A percentile compares a stretch with the other conserved stretches of the same genome.
phyloP scores from a whole-genome alignment of 1,284 basidiomycete genomes.

The Fomitopsis schrenkii region DNA sequence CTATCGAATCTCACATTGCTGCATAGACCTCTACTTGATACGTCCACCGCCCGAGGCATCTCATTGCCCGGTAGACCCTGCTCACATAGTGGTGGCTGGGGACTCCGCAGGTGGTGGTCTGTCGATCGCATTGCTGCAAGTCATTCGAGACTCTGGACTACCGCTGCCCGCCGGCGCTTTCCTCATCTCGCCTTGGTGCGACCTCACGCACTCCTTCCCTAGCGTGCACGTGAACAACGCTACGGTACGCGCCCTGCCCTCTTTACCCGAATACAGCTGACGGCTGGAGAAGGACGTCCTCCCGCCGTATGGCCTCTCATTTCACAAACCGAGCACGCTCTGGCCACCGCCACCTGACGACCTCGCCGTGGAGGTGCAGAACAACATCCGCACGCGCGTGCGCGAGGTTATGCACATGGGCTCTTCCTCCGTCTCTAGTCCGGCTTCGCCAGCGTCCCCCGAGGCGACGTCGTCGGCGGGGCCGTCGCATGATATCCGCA shows the following conservation, averaged over 20 bases:
- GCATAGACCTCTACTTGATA: conserved; percentile 64
- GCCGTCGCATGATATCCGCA: conserved; percentile 7
- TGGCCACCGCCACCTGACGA: conserved; percentile 90
- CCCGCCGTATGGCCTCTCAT: conserved; percentile 59
- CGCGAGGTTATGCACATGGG: conserved; percentile 50
- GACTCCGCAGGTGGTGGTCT: conserved; percentile 96
- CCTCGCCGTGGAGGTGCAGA: conserved; percentile 59
- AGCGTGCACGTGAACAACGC: conserved; percentile 83
- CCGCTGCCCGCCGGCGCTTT: conserved; percentile 85
- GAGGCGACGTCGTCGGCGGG: neutral
- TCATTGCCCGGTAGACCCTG: conserved; percentile 80
- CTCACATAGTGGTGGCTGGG: conserved; percentile 82
- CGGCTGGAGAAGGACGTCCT: conserved; percentile 61
- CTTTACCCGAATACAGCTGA: neutral
- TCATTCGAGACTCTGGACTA: conserved; percentile 85
- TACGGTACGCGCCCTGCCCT: conserved; percentile 48
- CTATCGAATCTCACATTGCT: neutral
- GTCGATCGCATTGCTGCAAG: conserved; percentile 79
- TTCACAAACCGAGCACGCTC: conserved; percentile 82
- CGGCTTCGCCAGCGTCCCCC: neutral
- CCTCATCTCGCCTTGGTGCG: conserved; percentile 89
- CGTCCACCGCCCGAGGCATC: conserved; percentile 60
- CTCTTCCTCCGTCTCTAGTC: conserved; percentile 8
- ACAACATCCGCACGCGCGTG: conserved; percentile 57
- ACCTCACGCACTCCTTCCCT: conserved; percentile 93